Evolutionary conservation across 441 rosid species (phyloP).

Genomic region (Bruguiera hainesii): DNA sequence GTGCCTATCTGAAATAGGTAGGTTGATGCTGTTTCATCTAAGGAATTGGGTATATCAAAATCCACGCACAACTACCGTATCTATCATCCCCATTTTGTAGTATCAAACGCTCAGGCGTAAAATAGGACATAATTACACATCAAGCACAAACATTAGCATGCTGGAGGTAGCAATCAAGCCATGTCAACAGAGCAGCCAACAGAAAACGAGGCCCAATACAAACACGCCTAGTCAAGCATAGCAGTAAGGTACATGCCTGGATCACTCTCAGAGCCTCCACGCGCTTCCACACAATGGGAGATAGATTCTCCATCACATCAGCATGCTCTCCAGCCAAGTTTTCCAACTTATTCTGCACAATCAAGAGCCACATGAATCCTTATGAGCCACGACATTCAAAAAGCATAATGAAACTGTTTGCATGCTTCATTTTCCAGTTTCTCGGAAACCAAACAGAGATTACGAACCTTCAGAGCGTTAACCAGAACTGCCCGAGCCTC

Average conservation of each 20-base stretch:
- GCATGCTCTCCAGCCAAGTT: neutral
- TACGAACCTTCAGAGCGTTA: slow-evolving; percentile 1
- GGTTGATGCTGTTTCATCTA: no score
- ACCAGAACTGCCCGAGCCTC: neutral
- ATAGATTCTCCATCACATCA: neutral
- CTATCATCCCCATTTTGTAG: no score
- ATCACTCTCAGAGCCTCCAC: slow-evolving; percentile 70
- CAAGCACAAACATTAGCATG: no score
- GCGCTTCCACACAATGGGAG: slow-evolving; percentile 47
- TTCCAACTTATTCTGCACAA: neutral
- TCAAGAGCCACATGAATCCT: no score
- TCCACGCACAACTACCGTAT: no score
- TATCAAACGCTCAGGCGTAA: no score
- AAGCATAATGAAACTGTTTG: neutral
- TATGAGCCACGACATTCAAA: neutral
- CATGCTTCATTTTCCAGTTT: neutral
- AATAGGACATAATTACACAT: no score
- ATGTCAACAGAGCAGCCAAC: no score
- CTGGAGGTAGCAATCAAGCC: no score
- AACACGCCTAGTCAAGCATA: neutral
- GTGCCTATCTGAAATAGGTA: no score
- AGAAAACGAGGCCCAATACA: neutral
- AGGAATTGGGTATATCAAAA: no score
- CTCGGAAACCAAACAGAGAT: neutral
- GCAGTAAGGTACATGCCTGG: slow-evolving; percentile 37